These are phyloP conservation scores for Coemansia umbellata DNA, from an alignment of 192 early-diverging fungal genomes.

Conservation along the genomic window DNA sequence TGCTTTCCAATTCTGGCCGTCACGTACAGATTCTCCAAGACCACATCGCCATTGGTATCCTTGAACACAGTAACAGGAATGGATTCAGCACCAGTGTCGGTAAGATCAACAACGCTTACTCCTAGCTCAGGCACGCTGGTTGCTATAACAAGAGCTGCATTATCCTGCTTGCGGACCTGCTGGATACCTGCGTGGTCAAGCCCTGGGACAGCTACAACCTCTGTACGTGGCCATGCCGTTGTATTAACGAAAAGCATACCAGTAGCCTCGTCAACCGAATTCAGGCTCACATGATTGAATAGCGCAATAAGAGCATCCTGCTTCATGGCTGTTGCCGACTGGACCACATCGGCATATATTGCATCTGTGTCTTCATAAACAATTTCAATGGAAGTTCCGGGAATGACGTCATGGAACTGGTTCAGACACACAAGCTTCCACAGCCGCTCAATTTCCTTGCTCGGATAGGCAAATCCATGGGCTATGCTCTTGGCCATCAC, in stretches of 20 bases:
- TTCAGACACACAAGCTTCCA: slow-evolving; percentile 91
- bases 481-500: slow-evolving; percentile 40
- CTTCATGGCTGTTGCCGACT: slow-evolving; percentile 46
- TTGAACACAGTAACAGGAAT: slow-evolving; percentile 31
- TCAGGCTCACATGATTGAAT: slow-evolving; percentile 10
- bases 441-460: slow-evolving; percentile 66
- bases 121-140: slow-evolving; percentile 28
- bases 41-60: slow-evolving; percentile 24
- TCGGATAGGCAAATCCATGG: slow-evolving; percentile 59
- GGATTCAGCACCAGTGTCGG: not conserved
- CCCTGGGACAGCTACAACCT: slow-evolving; percentile 62
- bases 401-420: slow-evolving; percentile 98
- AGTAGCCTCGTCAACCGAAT: slow-evolving; percentile 6
- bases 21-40: slow-evolving; percentile 77
- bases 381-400: slow-evolving; percentile 85
- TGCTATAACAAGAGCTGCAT: slow-evolving; percentile 26
- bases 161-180: slow-evolving; percentile 32
- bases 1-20: slow-evolving; percentile 62
- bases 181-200: slow-evolving; percentile 1
- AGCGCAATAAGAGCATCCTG: slow-evolving; percentile 47
- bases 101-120: slow-evolving; percentile 7
- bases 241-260: slow-evolving; percentile 62
- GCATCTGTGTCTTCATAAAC: slow-evolving; percentile 83
- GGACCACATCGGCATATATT: slow-evolving; percentile 36
- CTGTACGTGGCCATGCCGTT: slow-evolving; percentile 63